Evolutionary conservation across 1,139 yeast species (phyloP), one percentile per base, ranked within the genome.

Genomic region (Hansenula anomala): DNA sequence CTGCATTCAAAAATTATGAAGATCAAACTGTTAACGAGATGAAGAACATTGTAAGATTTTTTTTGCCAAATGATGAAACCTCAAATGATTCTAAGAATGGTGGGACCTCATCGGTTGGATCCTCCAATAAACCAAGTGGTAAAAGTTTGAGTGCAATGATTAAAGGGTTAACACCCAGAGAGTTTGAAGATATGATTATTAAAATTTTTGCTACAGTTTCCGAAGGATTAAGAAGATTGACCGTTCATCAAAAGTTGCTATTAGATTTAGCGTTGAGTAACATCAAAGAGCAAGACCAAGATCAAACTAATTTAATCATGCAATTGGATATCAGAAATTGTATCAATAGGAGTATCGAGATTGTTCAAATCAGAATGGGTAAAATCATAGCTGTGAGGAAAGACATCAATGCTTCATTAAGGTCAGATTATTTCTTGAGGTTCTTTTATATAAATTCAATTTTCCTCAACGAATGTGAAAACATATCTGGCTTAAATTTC

Each of bases 401-500:
- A 57, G 89, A 81, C 37, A 78, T 84, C 46, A 79, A 79, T 13
- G 75, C 87, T 0, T 75, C 71, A 33, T 60, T 82, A 27, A 60
- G 80, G 3, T 63, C 69, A 30, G 66, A 72, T 9, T 72, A 69
- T 46, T 88, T 89, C 58, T 58, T 86, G 39, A 67, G 78, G 41
- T 72, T 88, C 36, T 87, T 81, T 59, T 70, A 84, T 4, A 66
- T 86, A 17, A 77, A 81, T 36, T 75, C 81, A 1, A 70, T 82
- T 19, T 90, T 89, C 55, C 66, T 89, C 28, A 77, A 78, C 37
- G 96, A 88, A 56, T 87, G 96, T 59, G 98, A 92, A 58, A 69
- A 80, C 13, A 77, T 90, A 8, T 80, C 88, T 34, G 97, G 96
- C 0, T 73, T 78, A 32, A 72, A 76, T 14, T 71, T 78, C 2